Evolutionary conservation across 192 early-diverging fungal species (phyloP), one percentile per base, ranked within the genome.

Genomic region (Backusella tarrabulga): DNA sequence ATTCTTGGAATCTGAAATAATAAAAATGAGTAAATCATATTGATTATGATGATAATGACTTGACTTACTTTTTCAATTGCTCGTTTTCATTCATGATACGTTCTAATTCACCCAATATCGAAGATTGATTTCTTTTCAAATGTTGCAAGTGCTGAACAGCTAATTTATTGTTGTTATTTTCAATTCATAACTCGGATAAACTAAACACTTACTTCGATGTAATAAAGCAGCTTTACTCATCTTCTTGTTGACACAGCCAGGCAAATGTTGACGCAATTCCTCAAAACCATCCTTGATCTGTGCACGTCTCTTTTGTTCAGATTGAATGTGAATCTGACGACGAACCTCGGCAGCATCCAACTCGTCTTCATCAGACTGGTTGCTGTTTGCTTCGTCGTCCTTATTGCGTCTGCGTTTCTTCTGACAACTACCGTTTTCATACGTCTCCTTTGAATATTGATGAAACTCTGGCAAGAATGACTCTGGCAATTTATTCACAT

Each of bases 271-370:
- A 6, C 79, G 76, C 21, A 85, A 71, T 71, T 82, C 78, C 54
- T 85, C 78, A 74, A 85, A 85, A 4, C 83, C 83, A 78, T 85
- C 83, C 68, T 80, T 80, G 12, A 85, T 85, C 76, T 85, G 81
- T 29, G 83, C 83, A 67, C 83, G 83, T 72, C 83, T 76, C 74
- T 80, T 85, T 52, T 85, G 83, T 66, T 85, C 83, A 67, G 77
- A 79, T 74, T 85, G 83, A 71, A 85, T 85, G 63, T 85, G 83
- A 52, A 85, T 80, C 76, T 80, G 83, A 26, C 83, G 83, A 63
- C 83, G 81, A 14, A 82, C 60, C 66, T 85, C 83, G 9, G 76
- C 73, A 72, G 82, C 72, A 72, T 81, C 67, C 23, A 70, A 23
- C 26, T 75, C 67, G 17, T 78, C 71, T 56, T 80, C 79, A 19